Conservation (phyloP, 2,329 filamentous ascomycete genomes). For the Neonectria sp. region DNA sequence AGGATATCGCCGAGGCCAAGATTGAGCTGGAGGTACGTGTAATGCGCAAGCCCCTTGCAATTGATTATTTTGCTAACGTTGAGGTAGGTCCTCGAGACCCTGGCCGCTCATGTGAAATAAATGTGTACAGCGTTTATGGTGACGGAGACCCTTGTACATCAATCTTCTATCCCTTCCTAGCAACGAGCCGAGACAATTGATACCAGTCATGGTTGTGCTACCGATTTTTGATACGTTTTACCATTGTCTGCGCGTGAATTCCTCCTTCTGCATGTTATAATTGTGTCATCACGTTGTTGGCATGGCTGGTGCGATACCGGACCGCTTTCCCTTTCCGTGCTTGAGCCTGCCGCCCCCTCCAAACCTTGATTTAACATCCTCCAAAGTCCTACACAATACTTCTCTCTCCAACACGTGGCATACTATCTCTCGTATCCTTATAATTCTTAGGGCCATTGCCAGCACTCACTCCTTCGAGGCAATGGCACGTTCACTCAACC, state of each 20-base stretch:
- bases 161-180: conserved; percentile 54
- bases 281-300: conserved; percentile 18
- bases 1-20: conserved; percentile 98
- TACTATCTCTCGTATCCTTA: conserved; percentile 29
- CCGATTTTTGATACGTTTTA: conserved; percentile 35
- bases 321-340: conserved; percentile 21
- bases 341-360: conserved; percentile 24
- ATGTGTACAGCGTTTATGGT: conserved; percentile 65
- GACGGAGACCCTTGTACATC: conserved; percentile 61
- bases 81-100: conserved; percentile 82
- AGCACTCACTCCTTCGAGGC: conserved; percentile 15
- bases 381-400: conserved; percentile 27
- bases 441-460: conserved; percentile 14
- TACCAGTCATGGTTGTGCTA: conserved; percentile 53
- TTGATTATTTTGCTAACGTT: conserved; percentile 54
- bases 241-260: conserved; percentile 35
- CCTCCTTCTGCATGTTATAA: conserved; percentile 34
- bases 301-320: conserved; percentile 31
- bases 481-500: conserved; percentile 34
- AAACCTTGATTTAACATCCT: conserved; percentile 23
- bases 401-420: conserved; percentile 20
- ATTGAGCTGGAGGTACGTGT: conserved; percentile 91
- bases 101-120: conserved; percentile 87
- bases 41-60: conserved; percentile 12
- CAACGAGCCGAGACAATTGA: conserved; percentile 55